phyloP scores from a whole-genome alignment of 2,329 filamentous ascomycete species.

The Pleoardoris graminearum region DNA sequence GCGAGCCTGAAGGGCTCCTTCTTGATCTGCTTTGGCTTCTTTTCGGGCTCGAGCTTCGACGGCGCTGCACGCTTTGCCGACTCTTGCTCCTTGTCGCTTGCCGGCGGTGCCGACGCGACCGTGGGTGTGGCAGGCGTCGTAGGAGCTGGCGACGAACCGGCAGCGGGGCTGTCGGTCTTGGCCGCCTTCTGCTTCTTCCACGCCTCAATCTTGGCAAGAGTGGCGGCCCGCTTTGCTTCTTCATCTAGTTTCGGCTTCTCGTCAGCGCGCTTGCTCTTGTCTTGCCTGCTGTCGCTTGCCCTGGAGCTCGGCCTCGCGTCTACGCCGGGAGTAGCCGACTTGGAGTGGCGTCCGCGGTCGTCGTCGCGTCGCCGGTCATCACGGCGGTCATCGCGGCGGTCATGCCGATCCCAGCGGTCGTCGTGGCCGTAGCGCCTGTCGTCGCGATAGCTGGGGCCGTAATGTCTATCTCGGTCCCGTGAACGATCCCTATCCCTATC shows the following conservation, averaged over 20 bases:
- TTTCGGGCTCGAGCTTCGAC: slow-evolving; percentile 83
- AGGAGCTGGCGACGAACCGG: slow-evolving; percentile 58
- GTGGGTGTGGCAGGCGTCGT: slow-evolving; percentile 66
- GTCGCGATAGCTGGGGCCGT: slow-evolving; percentile 59
- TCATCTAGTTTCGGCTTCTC: slow-evolving; percentile 31
- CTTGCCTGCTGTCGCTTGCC: slow-evolving; percentile 45
- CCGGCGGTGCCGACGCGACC: slow-evolving; percentile 39
- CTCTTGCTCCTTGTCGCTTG: slow-evolving; percentile 47
- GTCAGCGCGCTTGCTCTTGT: slow-evolving; percentile 61
- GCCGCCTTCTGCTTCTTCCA: slow-evolving; percentile 79
- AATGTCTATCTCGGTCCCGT: slow-evolving; percentile 61
- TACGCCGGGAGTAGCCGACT: slow-evolving; percentile 59
- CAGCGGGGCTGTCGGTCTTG: slow-evolving; percentile 64
- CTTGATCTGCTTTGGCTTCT: slow-evolving; percentile 57
- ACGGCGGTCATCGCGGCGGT: slow-evolving; percentile 71
- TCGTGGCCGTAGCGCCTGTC: slow-evolving; percentile 51
- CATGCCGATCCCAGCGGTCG: slow-evolving; percentile 62
- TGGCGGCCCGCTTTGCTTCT: slow-evolving; percentile 24
- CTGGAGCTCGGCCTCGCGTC: slow-evolving; percentile 31
- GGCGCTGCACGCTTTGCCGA: slow-evolving; percentile 76
- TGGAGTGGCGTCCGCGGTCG: slow-evolving; percentile 68
- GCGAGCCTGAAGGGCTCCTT: slow-evolving; percentile 44
- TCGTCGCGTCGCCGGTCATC: slow-evolving; percentile 71
- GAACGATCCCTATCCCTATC: slow-evolving; percentile 51
- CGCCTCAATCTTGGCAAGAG: slow-evolving; percentile 73